These are phyloP conservation scores for Acacia concinna DNA, from an alignment of 331 rosid species.

Conservation along the genomic window DNA sequence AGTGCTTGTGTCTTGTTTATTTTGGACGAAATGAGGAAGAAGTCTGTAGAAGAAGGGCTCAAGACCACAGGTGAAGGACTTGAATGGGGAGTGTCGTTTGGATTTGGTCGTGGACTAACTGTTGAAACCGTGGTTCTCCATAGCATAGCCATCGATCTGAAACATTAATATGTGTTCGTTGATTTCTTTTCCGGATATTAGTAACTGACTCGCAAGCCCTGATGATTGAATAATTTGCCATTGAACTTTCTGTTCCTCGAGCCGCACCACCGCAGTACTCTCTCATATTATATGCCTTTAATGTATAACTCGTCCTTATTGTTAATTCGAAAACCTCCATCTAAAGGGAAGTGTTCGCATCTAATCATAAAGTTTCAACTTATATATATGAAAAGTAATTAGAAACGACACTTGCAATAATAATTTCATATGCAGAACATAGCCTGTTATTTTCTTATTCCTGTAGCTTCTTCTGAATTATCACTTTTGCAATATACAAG, in stretches of 20 bases:
- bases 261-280: background rate
- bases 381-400: background rate
- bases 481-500: background rate
- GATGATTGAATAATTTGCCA: background rate
- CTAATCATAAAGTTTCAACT: background rate
- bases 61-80: constrained; percentile 29
- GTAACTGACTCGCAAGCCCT: background rate
- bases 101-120: constrained; percentile 31
- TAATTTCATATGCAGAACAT: background rate
- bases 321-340: background rate
- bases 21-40: constrained; percentile 55
- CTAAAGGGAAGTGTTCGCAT: background rate
- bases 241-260: background rate
- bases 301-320: background rate
- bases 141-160: too few relatives aligned
- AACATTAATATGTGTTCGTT: background rate
- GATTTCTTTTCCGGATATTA: background rate
- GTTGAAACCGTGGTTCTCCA: constrained; percentile 61
- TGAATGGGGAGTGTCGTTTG: background rate
- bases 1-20: constrained; percentile 62
- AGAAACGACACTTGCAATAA: background rate
- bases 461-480: background rate
- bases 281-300: background rate
- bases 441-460: background rate
- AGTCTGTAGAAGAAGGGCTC: constrained; percentile 40